Percentiles rank a stretch among this genome's conserved stretches.
Conservation (phyloP, 176 grass and related monocot genomes). For the Elymus sibiricus region DNA sequence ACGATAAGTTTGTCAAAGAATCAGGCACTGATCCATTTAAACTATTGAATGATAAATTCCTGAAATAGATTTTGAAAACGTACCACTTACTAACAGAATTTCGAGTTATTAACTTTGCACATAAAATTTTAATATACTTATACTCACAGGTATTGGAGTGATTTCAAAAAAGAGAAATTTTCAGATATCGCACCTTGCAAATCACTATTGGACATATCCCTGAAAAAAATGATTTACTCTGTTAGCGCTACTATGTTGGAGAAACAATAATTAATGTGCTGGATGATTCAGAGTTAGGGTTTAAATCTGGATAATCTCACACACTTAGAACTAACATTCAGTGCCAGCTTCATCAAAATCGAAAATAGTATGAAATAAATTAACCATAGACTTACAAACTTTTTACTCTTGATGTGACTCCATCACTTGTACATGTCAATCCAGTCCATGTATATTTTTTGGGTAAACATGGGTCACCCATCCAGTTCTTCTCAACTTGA, state of each 20-base stretch:
- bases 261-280: too few species aligned
- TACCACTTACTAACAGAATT: neutral
- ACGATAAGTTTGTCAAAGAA: neutral
- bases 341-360: neutral
- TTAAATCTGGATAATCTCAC: neutral
- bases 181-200: constrained; percentile 8
- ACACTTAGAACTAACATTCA: neutral
- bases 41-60: neutral
- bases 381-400: neutral
- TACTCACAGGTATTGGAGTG: neutral
- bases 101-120: neutral
- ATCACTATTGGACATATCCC: neutral
- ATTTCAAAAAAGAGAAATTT: neutral
- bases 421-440: neutral
- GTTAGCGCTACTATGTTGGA: too few species aligned
- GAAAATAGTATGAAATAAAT: neutral
- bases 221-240: too few species aligned
- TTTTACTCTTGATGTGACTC: neutral
- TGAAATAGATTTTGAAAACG: neutral
- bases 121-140: too few species aligned
- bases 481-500: neutral
- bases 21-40: neutral
- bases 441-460: neutral
- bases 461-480: neutral
- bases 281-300: neutral